These are phyloP conservation scores for Pestalotiopsis sp. DNA, from an alignment of 2,329 filamentous ascomycete species.

Conservation along the genomic window DNA sequence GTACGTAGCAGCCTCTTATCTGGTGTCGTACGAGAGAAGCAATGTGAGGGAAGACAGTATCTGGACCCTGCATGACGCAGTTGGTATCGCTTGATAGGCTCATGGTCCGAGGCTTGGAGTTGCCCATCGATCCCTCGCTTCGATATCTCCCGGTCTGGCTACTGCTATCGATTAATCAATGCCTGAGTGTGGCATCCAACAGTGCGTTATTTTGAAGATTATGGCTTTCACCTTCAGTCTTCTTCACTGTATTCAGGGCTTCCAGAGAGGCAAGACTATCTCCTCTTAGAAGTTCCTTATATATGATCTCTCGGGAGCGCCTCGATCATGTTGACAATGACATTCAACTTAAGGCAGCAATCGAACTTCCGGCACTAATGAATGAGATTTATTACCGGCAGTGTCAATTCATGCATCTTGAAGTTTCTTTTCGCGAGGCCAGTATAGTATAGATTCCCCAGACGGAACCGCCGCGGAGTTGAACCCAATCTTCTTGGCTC, in stretches of 20 bases:
- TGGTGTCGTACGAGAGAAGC: background rate
- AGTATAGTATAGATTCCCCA: background rate
- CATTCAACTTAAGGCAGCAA: background rate
- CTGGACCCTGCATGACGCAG: slow-evolving; percentile 12
- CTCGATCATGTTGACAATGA: background rate
- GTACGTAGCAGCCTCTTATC: background rate
- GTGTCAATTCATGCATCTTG: background rate
- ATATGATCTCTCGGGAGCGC: background rate
- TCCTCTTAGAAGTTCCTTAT: background rate
- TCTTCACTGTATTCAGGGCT: too few species aligned
- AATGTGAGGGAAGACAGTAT: background rate
- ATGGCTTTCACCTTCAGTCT: background rate
- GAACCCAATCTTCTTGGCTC: background rate
- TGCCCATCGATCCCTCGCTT: background rate
- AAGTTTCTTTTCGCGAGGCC: background rate
- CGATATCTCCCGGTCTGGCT: slow-evolving; percentile 4
- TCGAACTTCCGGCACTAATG: background rate
- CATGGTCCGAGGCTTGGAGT: background rate
- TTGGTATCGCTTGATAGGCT: background rate
- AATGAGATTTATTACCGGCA: background rate
- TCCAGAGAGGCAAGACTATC: too few species aligned
- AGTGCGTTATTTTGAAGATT: background rate
- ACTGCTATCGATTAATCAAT: background rate
- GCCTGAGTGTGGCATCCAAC: background rate
- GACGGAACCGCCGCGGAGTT: background rate